phyloP scores from a whole-genome alignment of 1,139 yeast species.

The Sugiyamaella paludigena region DNA sequence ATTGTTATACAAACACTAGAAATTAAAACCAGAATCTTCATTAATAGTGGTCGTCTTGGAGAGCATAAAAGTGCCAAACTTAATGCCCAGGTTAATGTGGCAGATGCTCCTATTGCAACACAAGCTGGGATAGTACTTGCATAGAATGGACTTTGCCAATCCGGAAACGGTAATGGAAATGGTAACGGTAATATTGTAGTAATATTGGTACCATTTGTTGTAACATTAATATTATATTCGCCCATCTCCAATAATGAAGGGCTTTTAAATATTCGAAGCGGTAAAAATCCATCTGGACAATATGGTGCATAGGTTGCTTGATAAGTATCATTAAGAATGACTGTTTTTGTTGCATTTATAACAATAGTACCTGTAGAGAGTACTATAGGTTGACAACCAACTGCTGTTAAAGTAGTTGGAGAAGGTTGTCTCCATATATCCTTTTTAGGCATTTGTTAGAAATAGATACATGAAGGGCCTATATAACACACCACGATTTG shows the following conservation, averaged over 20 bases:
- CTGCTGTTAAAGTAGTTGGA: conserved; percentile 15
- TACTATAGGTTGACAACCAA: conserved; percentile 19
- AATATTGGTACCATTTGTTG: background rate
- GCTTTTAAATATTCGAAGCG: conserved; percentile 14
- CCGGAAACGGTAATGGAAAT: conserved; percentile 7
- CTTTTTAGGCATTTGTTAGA: conserved; percentile 7
- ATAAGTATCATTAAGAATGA: conserved; percentile 12
- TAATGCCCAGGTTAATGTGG: conserved; percentile 31
- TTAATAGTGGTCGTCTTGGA: conserved; percentile 28
- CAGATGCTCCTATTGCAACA: conserved; percentile 29
- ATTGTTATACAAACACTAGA: conserved; percentile 28
- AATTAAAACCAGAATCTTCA: conserved; percentile 25
- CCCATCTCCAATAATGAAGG: conserved; percentile 17
- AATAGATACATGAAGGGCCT: background rate
- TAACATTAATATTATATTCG: conserved; percentile 3
- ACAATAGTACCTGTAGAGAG: conserved; percentile 21
- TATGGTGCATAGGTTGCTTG: conserved; percentile 22
- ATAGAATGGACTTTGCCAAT: conserved; percentile 28
- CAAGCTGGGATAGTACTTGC: conserved; percentile 28
- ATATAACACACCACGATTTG: background rate
- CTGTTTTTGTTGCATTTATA: conserved; percentile 20
- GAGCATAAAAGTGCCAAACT: conserved; percentile 26
- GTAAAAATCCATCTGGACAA: conserved; percentile 23
- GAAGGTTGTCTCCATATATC: conserved; percentile 22
- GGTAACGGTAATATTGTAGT: background rate